Conservation (phyloP, 805 yeast genomes). For the Metschnikowia matae region DNA sequence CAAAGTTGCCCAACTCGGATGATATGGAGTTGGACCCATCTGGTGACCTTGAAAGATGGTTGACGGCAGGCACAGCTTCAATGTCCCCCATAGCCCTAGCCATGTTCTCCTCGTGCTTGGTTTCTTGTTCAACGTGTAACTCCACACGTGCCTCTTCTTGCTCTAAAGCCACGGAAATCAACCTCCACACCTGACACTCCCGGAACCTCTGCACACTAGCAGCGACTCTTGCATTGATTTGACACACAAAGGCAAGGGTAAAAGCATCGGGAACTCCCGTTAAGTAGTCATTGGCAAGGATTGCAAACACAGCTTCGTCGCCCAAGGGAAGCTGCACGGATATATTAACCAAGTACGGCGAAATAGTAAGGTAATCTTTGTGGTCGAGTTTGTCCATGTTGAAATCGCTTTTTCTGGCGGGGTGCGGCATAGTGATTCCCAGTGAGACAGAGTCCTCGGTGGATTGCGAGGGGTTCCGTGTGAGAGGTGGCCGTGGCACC, state of each 20-base stretch:
- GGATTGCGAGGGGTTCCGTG: constrained; percentile 32
- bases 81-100: neutral
- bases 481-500: constrained; percentile 25
- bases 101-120: neutral
- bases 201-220: constrained; percentile 46
- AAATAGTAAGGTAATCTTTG: neutral
- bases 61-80: neutral
- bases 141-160: constrained; percentile 26
- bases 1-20: constrained; percentile 38
- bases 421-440: constrained; percentile 10
- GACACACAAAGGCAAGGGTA: constrained; percentile 50
- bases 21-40: constrained; percentile 18
- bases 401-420: neutral
- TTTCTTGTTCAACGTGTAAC: neutral
- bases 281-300: constrained; percentile 47
- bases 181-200: constrained; percentile 62
- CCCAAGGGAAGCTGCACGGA: constrained; percentile 41
- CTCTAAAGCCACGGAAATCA: constrained; percentile 48
- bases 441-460: constrained; percentile 30
- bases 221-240: constrained; percentile 54
- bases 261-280: constrained; percentile 46
- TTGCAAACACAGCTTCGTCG: constrained; percentile 43
- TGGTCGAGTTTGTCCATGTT: constrained; percentile 13
- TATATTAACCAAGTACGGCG: constrained; percentile 33
- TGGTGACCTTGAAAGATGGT: constrained; percentile 4